Base-by-base conservation (phyloP, 1,284 basidiomycete genomes). In the Microbotryum violaceum region DNA sequence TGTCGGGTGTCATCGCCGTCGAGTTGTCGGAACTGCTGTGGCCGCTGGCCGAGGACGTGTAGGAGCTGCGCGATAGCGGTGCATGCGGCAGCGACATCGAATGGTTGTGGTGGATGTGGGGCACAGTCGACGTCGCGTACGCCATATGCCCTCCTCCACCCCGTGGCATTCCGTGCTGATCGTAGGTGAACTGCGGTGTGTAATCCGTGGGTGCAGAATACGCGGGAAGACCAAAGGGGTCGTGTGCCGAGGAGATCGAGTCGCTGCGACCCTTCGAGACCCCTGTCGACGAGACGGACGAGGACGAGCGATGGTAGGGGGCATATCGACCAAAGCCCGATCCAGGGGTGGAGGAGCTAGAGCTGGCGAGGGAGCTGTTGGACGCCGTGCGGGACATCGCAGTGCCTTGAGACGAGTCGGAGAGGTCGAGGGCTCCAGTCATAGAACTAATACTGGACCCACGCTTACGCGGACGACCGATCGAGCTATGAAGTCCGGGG, bases 201-300 rank as follows among this genome's bases (percentile, higher is more conserved):
- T 42, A 42, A 42, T 42, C 37, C 37, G 14, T 42, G 16, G 37
- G 37, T 18, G 37, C 37, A 42, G 37, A 10, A 42, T 42, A 42
- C 12, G 14, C 37, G 16, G 37, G 10, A 42, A 42, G 12, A 42
- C 12, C 37, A 18, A 42, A 42, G 37, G 37, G 37, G 37, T 42
- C 37, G 16, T 42, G 37, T 12, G 16, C 12, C 37, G 62, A 64
- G 14, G 67, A 66, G 48, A 64, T 46, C 6, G 64, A 68, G 46
- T 68, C 64, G 62, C 67, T 66, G 2, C 67, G 62, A 25, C 54
- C 56, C 55, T 66, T 64, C 47, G 31, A 44, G 60, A 55, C 58
- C 5, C 25, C 25, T 20, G 51, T 53, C 31, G 51, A 53, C 33
- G 37, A 42, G 37, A 42, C 14, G 37, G 37, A 42, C 16, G 57